Conservation (phyloP, 140 eudicot genomes). For the Erigeron philadelphicus region DNA sequence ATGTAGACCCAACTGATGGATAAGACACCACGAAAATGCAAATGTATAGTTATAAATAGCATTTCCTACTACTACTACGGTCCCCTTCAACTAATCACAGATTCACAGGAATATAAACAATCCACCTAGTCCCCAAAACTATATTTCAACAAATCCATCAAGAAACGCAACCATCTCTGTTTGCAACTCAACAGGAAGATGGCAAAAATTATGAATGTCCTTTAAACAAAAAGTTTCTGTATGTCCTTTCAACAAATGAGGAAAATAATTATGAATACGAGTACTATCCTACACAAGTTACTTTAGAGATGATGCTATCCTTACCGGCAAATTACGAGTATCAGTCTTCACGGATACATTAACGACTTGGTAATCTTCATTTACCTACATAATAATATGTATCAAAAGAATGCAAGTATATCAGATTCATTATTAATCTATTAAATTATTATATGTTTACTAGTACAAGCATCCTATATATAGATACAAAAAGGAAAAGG, state of each 20-base stretch:
- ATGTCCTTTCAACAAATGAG: background rate
- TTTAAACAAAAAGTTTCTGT: background rate
- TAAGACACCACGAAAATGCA: background rate
- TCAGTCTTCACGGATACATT: constrained; percentile 65
- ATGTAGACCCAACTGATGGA: constrained; percentile 12
- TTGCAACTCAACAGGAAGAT: constrained; percentile 10
- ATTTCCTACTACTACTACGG: constrained; percentile 10
- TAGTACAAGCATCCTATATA: too few relatives aligned
- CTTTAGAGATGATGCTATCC: constrained; percentile 16
- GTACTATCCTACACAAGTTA: constrained; percentile 18
- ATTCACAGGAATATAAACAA: constrained; percentile 6
- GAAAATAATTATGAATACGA: background rate
- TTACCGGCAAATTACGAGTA: constrained; percentile 55
- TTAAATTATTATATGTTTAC: too few relatives aligned
- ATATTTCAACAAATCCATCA: background rate
- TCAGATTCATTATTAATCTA: too few relatives aligned
- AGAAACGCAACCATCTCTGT: constrained; percentile 17
- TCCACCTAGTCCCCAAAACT: constrained; percentile 1
- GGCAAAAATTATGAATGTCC: background rate
- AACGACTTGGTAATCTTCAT: constrained; percentile 74
- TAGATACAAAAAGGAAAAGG: too few relatives aligned
- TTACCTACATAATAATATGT: constrained; percentile 42
- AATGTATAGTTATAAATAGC: background rate
- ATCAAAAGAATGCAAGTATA: too few relatives aligned
- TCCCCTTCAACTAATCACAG: constrained; percentile 7